A percentile compares a stretch with the other conserved stretches of the same genome.
phyloP scores from a whole-genome alignment of 768 basidiomycete genomes.

The Agrocybe pediades region DNA sequence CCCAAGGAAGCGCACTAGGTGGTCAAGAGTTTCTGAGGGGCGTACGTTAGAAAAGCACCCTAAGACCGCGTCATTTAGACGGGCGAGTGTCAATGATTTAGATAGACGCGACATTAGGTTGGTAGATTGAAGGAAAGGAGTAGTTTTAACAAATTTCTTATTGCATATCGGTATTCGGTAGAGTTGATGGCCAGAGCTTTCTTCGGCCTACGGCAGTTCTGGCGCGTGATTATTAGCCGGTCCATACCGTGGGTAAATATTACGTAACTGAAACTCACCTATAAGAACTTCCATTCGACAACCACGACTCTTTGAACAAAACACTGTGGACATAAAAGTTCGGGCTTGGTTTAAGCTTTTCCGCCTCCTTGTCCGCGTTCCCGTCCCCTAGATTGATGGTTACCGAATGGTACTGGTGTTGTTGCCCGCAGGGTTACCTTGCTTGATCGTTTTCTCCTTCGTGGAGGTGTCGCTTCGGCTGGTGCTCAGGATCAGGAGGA shows the following conservation, averaged over 20 bases:
- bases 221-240: slow-evolving; percentile 24
- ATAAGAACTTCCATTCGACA: slow-evolving; percentile 17
- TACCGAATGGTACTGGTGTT: slow-evolving; percentile 34
- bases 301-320: slow-evolving; percentile 58
- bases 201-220: background rate
- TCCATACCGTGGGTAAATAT: slow-evolving; percentile 38
- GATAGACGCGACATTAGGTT: slow-evolving; percentile 49
- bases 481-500: slow-evolving; percentile 65
- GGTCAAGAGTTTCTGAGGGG: slow-evolving; percentile 66
- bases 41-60: slow-evolving; percentile 63
- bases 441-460: slow-evolving; percentile 45
- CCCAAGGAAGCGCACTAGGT: slow-evolving; percentile 73
- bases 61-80: slow-evolving; percentile 62
- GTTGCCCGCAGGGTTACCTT: slow-evolving; percentile 33
- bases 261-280: slow-evolving; percentile 40
- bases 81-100: slow-evolving; percentile 48
- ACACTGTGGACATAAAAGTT: slow-evolving; percentile 88
- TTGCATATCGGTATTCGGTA: background rate
- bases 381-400: slow-evolving; percentile 77
- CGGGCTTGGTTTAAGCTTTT: slow-evolving; percentile 80
- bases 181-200: background rate
- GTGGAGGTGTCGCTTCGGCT: slow-evolving; percentile 71
- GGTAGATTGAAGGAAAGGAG: background rate
- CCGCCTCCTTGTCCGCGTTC: slow-evolving; percentile 94
- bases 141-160: slow-evolving; percentile 3